Percentiles rank a stretch among this genome's conserved stretches.
phyloP scores from a whole-genome alignment of 352 stramenopile genomes.

The Elongisporangium prolatum region DNA sequence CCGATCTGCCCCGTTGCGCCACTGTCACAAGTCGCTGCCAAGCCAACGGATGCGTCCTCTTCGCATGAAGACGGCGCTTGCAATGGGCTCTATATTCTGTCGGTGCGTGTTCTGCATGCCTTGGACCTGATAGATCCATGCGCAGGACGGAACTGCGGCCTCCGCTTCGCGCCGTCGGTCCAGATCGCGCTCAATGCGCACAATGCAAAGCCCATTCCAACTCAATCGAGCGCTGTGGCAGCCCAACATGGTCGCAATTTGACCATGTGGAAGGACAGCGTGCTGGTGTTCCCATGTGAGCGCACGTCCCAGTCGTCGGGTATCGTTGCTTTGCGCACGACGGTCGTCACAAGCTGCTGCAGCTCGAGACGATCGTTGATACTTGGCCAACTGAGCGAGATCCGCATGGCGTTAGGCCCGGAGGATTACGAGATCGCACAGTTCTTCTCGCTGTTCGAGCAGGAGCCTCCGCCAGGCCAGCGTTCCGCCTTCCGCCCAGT shows the following conservation, averaged over 20 bases:
- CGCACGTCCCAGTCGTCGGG: background rate
- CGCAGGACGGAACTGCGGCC: background rate
- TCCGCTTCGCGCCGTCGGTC: background rate
- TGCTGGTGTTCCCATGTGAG: background rate
- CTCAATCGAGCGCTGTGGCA: background rate
- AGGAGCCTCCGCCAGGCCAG: background rate
- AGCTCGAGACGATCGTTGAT: background rate
- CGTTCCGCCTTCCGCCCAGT: background rate
- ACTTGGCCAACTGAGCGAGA: background rate
- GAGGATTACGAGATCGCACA: background rate
- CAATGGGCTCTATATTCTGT: background rate
- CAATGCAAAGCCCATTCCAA: background rate
- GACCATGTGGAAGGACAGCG: background rate
- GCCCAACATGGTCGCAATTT: background rate
- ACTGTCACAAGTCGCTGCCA: background rate
- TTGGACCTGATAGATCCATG: background rate
- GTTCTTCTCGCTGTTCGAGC: background rate
- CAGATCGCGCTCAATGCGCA: background rate
- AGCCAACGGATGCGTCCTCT: background rate
- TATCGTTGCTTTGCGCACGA: background rate
- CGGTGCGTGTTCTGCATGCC: background rate
- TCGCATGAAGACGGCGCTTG: background rate
- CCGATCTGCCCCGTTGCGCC: background rate
- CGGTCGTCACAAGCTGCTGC: background rate
- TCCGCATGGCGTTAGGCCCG: background rate